These are phyloP conservation scores for Cymbopogon citratus DNA, from an alignment of 176 grass and related monocot species.

Conservation along the genomic window DNA sequence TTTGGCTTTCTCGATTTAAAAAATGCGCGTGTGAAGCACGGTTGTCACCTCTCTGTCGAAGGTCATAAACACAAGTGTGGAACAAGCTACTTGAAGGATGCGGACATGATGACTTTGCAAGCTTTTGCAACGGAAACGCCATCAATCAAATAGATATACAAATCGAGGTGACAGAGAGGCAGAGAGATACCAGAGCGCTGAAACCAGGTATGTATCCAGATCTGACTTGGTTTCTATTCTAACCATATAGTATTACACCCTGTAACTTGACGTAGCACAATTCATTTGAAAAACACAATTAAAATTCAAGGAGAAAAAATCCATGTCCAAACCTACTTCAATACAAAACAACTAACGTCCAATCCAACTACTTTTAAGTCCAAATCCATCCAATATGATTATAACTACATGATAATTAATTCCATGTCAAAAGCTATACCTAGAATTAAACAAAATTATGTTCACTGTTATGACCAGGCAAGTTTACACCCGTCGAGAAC, in stretches of 20 bases:
- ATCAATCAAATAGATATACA: not conserved
- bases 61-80: not conserved
- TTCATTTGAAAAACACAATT: not conserved
- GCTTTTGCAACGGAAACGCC: conserved; percentile 4
- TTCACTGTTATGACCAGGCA: too few relatives aligned
- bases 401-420: too few relatives aligned
- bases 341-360: not conserved
- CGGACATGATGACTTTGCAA: not conserved
- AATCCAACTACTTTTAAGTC: not conserved
- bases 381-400: not conserved
- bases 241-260: not conserved
- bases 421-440: too few relatives aligned
- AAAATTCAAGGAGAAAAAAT: not conserved
- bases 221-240: not conserved
- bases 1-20: not conserved
- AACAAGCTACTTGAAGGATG: not conserved
- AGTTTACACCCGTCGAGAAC: too few relatives aligned
- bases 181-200: not conserved
- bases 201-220: not conserved
- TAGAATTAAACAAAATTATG: too few relatives aligned
- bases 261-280: not conserved
- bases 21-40: conserved; percentile 9
- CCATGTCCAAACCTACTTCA: not conserved
- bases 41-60: not conserved
- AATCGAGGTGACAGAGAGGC: not conserved